Evolutionary conservation across 1,139 yeast species (phyloP).

Genomic region (Suzukiozyma palmioleophila): DNA sequence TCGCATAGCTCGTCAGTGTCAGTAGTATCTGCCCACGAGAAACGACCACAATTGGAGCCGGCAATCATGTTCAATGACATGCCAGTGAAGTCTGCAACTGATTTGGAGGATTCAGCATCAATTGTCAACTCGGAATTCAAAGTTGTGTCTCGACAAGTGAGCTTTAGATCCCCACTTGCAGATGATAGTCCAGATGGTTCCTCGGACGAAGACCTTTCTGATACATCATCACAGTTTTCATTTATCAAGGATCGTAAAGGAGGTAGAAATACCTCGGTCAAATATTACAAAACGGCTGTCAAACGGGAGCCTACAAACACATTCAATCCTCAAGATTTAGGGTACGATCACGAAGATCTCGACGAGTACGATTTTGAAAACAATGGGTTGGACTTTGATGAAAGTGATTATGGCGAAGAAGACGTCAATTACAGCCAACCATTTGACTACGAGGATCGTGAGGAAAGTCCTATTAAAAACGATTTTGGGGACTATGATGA

Average conservation of each 20-base stretch:
- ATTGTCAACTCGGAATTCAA: constrained; percentile 4
- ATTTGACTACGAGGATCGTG: constrained; percentile 51
- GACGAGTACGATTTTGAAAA: constrained; percentile 47
- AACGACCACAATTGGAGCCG: neutral
- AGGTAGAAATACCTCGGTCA: constrained; percentile 60
- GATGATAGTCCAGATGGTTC: neutral
- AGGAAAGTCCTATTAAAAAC: constrained; percentile 29
- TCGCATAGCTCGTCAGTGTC: constrained; percentile 1
- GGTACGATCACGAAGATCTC: constrained; percentile 30
- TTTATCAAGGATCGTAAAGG: constrained; percentile 51
- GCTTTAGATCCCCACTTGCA: neutral
- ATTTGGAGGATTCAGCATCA: constrained; percentile 11
- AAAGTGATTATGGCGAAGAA: constrained; percentile 24
- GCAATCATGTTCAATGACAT: neutral
- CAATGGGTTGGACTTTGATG: constrained; percentile 45
- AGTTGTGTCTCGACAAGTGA: constrained; percentile 1
- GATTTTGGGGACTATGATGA: constrained; percentile 37
- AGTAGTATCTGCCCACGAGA: neutral
- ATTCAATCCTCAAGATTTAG: constrained; percentile 28
- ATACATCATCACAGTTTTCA: constrained; percentile 48
- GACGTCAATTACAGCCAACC: constrained; percentile 51
- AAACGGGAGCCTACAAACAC: constrained; percentile 13
- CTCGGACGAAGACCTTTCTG: constrained; percentile 20
- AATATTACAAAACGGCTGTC: constrained; percentile 45
- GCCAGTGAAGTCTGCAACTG: constrained; percentile 4